These are phyloP conservation scores for Ampelocalamus luodianensis DNA, from an alignment of 176 grass and related monocot species.

Conservation along the genomic window DNA sequence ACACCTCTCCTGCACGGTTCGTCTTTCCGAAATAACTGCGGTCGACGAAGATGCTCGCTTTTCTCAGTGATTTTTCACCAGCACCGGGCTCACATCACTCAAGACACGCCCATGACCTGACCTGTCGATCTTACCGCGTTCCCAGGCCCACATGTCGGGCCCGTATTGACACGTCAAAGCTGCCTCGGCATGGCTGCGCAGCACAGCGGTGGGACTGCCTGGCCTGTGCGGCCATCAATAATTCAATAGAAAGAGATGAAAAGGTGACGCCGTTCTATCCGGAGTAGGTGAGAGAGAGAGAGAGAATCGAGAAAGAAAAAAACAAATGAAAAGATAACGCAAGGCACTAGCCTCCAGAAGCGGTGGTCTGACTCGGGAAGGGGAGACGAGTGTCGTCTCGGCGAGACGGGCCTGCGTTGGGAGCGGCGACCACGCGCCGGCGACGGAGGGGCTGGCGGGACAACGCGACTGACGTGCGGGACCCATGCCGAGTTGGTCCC, in stretches of 20 bases:
- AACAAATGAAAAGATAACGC: not conserved
- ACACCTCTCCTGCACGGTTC: not conserved
- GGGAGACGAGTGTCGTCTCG: not conserved
- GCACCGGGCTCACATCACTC: not conserved
- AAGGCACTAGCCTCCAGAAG: not conserved
- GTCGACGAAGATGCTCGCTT: not conserved
- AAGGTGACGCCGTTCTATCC: slow-evolving; percentile 7
- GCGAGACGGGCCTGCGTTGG: not conserved
- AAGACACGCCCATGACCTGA: not conserved
- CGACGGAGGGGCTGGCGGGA: not conserved
- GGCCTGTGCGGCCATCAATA: not conserved
- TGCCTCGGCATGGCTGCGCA: not conserved
- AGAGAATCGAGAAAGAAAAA: not conserved
- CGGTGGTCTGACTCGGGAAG: slow-evolving; percentile 33
- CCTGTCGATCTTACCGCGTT: slow-evolving; percentile 15
- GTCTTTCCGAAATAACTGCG: not conserved
- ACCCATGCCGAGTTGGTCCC: not conserved
- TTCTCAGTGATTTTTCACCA: not conserved
- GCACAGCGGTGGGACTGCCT: not conserved
- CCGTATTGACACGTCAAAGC: not conserved
- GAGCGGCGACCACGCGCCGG: not conserved
- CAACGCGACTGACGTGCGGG: not conserved
- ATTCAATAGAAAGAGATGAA: not conserved
- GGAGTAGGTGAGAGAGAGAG: slow-evolving; percentile 8
- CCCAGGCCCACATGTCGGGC: not conserved